These are phyloP conservation scores for Herpetospermum pedunculosum DNA, from an alignment of 306 rosid species.

Conservation along the genomic window DNA sequence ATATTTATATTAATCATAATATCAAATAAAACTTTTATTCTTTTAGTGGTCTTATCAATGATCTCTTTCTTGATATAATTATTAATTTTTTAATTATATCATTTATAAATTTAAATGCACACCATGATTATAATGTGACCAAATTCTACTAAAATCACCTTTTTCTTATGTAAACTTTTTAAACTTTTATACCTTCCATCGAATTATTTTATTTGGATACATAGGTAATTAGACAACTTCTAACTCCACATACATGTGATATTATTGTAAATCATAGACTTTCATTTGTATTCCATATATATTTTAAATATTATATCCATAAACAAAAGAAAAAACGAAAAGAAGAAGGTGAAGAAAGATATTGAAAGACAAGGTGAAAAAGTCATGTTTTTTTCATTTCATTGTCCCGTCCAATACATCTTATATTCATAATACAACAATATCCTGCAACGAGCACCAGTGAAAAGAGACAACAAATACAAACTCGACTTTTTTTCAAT, in stretches of 20 bases:
- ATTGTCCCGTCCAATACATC: neutral
- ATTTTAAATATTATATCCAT: neutral
- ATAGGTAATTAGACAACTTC: too few relatives aligned
- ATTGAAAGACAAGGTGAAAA: neutral
- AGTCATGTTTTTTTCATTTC: neutral
- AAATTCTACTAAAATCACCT: neutral
- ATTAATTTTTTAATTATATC: neutral
- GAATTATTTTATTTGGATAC: neutral
- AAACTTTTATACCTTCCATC: neutral
- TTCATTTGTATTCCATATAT: too few relatives aligned
- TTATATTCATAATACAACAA: neutral
- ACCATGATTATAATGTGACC: neutral
- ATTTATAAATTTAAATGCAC: neutral
- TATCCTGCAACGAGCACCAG: neutral
- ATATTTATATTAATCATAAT: neutral
- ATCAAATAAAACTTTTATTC: neutral
- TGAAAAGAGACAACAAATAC: neutral
- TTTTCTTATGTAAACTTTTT: neutral
- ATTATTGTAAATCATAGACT: too few relatives aligned
- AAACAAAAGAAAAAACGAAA: neutral
- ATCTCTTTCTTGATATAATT: too few relatives aligned
- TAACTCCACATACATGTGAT: too few relatives aligned
- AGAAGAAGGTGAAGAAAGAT: too few relatives aligned
- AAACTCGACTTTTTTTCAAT: neutral
- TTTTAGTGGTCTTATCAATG: neutral